Conservation (phyloP, 345 rosid genomes). For the Syzygium jambos region DNA sequence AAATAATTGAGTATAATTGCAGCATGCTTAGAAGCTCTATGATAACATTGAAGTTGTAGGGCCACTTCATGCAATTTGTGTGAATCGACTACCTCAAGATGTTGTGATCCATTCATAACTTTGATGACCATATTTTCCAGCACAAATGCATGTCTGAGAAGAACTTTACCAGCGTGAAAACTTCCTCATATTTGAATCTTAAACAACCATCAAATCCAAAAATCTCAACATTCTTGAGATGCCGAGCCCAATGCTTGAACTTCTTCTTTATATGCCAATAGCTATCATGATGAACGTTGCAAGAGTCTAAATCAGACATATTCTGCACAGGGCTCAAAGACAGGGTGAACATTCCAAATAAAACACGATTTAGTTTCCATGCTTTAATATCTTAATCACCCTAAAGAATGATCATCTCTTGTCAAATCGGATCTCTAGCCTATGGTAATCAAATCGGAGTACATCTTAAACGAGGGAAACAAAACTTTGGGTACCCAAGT, state of each 20-base stretch:
- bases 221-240: background rate
- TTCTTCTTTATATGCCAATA: background rate
- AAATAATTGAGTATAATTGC: background rate
- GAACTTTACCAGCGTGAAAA: background rate
- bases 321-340: background rate
- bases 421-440: too few relatives aligned
- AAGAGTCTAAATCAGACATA: too few relatives aligned
- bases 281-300: background rate
- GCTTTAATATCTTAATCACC: background rate
- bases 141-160: background rate
- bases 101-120: background rate
- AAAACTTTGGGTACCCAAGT: too few relatives aligned
- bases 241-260: background rate
- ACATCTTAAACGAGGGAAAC: too few relatives aligned
- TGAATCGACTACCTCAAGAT: rapidly evolving
- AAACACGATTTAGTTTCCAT: background rate
- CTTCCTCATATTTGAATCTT: background rate
- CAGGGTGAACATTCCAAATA: too few relatives aligned
- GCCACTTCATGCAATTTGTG: background rate
- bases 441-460: too few relatives aligned
- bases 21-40: background rate
- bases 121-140: background rate
- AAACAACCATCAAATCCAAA: background rate
- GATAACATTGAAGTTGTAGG: background rate
- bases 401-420: too few relatives aligned